Percentiles rank a stretch among this genome's conserved stretches.
These are phyloP conservation scores for Boletus semigastroideus DNA, from an alignment of 1,284 basidiomycete species.

Conservation along the genomic window DNA sequence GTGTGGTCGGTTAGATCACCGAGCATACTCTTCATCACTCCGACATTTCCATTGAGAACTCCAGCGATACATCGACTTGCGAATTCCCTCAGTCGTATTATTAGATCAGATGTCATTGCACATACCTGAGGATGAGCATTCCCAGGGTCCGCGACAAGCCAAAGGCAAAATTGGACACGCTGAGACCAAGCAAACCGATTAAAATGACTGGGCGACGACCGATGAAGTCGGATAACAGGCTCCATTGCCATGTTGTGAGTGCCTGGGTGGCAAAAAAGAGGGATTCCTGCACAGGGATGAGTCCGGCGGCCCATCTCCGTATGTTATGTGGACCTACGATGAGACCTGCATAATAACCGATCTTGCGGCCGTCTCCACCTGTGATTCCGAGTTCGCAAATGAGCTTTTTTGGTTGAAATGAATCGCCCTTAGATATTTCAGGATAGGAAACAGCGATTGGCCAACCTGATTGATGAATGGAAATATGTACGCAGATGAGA, in stretches of 20 bases:
- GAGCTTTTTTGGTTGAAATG: constrained; percentile 16
- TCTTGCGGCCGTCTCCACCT: constrained; percentile 50
- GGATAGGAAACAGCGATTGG: background rate
- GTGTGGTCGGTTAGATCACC: constrained; percentile 51
- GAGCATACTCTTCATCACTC: constrained; percentile 42
- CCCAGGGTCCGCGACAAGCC: constrained; percentile 68
- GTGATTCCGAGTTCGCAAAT: constrained; percentile 36
- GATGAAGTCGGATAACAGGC: constrained; percentile 65
- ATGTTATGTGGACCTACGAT: constrained; percentile 41
- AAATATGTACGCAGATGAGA: constrained; percentile 24
- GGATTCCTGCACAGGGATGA: constrained; percentile 54
- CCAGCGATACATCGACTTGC: constrained; percentile 36
- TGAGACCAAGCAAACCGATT: constrained; percentile 61
- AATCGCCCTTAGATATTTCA: background rate
- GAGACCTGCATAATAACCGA: constrained; percentile 68
- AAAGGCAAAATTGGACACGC: constrained; percentile 69
- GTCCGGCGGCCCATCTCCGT: background rate
- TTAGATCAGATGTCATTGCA: background rate
- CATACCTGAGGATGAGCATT: constrained; percentile 59
- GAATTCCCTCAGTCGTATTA: background rate
- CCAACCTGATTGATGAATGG: constrained; percentile 32
- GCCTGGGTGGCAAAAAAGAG: constrained; percentile 72
- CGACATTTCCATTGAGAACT: constrained; percentile 37
- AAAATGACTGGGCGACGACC: constrained; percentile 75
- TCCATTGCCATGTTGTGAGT: constrained; percentile 70